Conservation (phyloP, 2,329 filamentous ascomycete species). For the Talaromyces sp. region DNA sequence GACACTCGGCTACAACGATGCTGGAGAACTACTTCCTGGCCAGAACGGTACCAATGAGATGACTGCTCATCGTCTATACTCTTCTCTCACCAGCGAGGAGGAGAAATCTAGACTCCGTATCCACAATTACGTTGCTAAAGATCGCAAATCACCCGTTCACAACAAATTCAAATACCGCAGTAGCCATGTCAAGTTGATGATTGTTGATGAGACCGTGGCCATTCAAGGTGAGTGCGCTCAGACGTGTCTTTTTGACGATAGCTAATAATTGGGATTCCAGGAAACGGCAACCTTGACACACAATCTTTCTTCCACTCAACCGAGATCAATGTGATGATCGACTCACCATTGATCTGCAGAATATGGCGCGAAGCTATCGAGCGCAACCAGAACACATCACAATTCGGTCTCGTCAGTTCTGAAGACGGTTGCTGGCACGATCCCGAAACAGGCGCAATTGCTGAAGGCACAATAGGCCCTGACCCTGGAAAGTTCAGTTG, state of each 20-base stretch:
- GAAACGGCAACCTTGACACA: constrained; percentile 76
- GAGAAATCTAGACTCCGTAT: constrained; percentile 55
- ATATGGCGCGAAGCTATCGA: constrained; percentile 61
- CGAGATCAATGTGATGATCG: constrained; percentile 73
- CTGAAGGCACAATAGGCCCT: constrained; percentile 50
- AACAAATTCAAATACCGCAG: constrained; percentile 63
- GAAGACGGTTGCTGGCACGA: constrained; percentile 64
- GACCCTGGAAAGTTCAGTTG: constrained; percentile 57
- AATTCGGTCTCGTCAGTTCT: constrained; percentile 53
- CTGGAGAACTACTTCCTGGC: constrained; percentile 69
- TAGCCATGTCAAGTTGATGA: constrained; percentile 75
- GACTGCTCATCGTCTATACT: constrained; percentile 59
- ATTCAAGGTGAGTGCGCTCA: constrained; percentile 52
- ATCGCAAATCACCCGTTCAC: constrained; percentile 65
- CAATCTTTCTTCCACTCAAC: constrained; percentile 76
- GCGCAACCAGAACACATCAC: constrained; percentile 64
- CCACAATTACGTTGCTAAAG: constrained; percentile 70
- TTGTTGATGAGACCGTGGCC: constrained; percentile 65
- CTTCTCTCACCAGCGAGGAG: constrained; percentile 50
- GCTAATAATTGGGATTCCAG: constrained; percentile 19
- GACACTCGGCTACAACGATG: constrained; percentile 75
- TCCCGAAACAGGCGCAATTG: constrained; percentile 43
- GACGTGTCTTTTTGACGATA: neutral
- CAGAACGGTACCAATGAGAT: constrained; percentile 76
- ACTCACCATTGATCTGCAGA: constrained; percentile 58